Evolutionary conservation across 2,329 filamentous ascomycete genomes (phyloP).

Genomic region (Cercospora sp.): DNA sequence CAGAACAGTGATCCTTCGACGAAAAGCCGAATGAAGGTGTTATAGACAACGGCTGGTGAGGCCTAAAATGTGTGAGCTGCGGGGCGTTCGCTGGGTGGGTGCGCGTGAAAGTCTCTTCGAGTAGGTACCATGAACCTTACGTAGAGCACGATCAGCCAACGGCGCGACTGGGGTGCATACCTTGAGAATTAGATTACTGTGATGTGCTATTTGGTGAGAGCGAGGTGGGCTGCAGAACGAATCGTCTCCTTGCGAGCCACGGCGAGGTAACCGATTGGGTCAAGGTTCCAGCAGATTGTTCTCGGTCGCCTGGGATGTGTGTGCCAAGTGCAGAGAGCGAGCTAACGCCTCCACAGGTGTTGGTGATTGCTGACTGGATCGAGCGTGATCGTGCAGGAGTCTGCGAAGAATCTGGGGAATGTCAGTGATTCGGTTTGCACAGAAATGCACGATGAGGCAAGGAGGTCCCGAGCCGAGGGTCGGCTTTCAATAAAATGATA

Average conservation of each 20-base stretch:
- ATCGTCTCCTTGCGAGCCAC: slow-evolving; percentile 43
- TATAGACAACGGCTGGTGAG: slow-evolving; percentile 39
- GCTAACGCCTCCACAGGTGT: slow-evolving; percentile 54
- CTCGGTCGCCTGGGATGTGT: slow-evolving; percentile 25
- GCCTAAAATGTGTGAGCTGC: slow-evolving; percentile 40
- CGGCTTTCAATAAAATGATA: slow-evolving; percentile 18
- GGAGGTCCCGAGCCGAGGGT: slow-evolving; percentile 29
- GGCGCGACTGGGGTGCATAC: slow-evolving; percentile 40
- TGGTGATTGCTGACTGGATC: slow-evolving; percentile 30
- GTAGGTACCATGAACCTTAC: slow-evolving; percentile 13
- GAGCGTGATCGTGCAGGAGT: slow-evolving; percentile 34
- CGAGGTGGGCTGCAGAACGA: slow-evolving; percentile 29
- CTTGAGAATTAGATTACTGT: slow-evolving; percentile 53
- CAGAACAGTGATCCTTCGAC: slow-evolving; percentile 36
- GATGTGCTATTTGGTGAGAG: slow-evolving; percentile 36
- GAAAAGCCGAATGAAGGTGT: slow-evolving; percentile 32
- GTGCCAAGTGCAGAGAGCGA: slow-evolving; percentile 51
- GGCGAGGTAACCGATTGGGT: slow-evolving; percentile 44
- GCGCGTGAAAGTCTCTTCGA: neutral
- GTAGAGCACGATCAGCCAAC: slow-evolving; percentile 8
- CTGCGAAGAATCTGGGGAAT: slow-evolving; percentile 47
- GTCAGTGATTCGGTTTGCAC: slow-evolving; percentile 38
- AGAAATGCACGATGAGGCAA: slow-evolving; percentile 37
- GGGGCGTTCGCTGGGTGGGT: neutral
- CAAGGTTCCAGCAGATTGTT: slow-evolving; percentile 40